Conservation (phyloP, 331 rosid genomes). For the Erythrophleum ivorense region DNA sequence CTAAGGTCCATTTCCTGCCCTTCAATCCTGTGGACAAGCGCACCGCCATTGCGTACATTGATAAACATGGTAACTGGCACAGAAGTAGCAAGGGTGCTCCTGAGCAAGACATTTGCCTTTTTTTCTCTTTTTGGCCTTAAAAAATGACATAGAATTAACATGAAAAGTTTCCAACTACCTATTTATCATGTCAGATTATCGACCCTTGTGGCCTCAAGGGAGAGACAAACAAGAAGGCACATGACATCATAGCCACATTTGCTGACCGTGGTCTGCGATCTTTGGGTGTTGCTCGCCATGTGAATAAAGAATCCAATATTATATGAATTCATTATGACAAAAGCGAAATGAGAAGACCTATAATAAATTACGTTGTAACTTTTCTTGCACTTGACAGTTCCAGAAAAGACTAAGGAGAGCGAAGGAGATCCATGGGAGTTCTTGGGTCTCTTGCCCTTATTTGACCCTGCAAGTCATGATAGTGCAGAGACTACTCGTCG, state of each 20-base stretch:
- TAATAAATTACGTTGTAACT: neutral
- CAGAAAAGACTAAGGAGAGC: constrained; percentile 74
- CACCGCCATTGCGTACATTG: constrained; percentile 86
- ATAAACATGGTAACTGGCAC: constrained; percentile 67
- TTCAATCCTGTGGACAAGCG: constrained; percentile 94
- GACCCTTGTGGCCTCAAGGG: constrained; percentile 80
- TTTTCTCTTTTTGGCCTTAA: no score
- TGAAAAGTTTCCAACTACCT: neutral
- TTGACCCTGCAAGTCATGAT: constrained; percentile 96
- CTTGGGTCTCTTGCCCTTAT: constrained; percentile 83
- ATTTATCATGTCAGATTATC: constrained; percentile 58
- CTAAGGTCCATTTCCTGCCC: constrained; percentile 89
- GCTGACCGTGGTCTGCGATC: constrained; percentile 90
- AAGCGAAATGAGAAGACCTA: no score
- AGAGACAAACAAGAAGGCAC: constrained; percentile 62
- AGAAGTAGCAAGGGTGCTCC: constrained; percentile 96
- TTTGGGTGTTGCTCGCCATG: constrained; percentile 78
- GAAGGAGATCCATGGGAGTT: constrained; percentile 78
- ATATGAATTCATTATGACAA: neutral
- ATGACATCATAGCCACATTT: constrained; percentile 59
- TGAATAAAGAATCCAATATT: constrained; percentile 39
- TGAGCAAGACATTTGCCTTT: constrained; percentile 56
- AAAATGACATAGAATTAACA: no score
- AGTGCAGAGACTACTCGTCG: constrained; percentile 92
- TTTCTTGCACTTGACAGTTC: constrained; percentile 48